Evolutionary conservation across 1,139 yeast genomes (phyloP), one percentile per base, ranked within the genome.

Genomic region (Pichia inconspicua): DNA sequence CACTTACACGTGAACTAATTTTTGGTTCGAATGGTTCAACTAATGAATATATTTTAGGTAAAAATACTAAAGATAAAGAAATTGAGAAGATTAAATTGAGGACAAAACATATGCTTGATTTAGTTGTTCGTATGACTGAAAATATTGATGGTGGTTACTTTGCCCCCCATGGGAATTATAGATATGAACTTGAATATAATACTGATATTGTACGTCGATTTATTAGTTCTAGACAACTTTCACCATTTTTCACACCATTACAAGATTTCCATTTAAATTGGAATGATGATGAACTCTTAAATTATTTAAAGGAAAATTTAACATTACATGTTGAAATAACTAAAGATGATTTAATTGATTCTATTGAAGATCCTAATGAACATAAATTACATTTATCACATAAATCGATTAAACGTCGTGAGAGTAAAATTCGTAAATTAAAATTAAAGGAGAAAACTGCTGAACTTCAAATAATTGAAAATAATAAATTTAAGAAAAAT

Each of bases 211-310:
- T 90, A 10, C 76, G 87, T 43, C 74, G 69, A 27, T 68, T 86
- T 39, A 84, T 90, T 7, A 66, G 78, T 34, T 75, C 75, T 15
- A 75, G 98, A 41, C 75, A 74, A 55, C 60, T 92, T 43, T 90
- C 97, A 0, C 97, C 98, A 1, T 92, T 92, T 64, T 92, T 78
- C 63, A 84, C 90, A 3, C 97, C 97, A 0, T 69, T 92, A 46
- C 88, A 86, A 59, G 96, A 88, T 60, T 86, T 75, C 60, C 82
- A 84, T 51, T 78, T 74, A n/a, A 56, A 66, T 25, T 87, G 96
- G 96, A 68, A 80, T 1, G 87, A 84, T 56, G 77, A 78, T 5
- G 88, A 87, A 64, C 65, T 90, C 30, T 62, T 84, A 35, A 65
- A 77, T 10, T 73, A 82, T 36, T 67, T 87, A 27, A 69, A 69